Conservation (phyloP, 2,329 filamentous ascomycete genomes). For the Camillea tinctor region DNA sequence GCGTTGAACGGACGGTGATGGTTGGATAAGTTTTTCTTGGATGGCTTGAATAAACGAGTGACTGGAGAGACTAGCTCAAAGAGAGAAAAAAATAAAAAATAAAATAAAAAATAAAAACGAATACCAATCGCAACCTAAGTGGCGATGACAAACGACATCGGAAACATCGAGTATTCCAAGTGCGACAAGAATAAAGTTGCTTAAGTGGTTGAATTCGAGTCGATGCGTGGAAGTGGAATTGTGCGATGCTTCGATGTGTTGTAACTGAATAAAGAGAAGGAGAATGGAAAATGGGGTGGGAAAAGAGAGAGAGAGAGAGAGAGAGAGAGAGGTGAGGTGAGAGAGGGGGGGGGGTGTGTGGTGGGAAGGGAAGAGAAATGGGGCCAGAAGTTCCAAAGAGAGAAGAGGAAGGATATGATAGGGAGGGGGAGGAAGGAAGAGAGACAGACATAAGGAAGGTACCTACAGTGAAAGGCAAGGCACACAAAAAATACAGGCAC, state of each 20-base stretch:
- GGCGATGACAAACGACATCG: slow-evolving; percentile 28
- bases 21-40: slow-evolving; percentile 9
- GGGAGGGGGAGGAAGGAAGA: neutral
- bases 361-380: neutral
- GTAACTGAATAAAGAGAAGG: slow-evolving; percentile 5
- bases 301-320: slow-evolving; percentile 4
- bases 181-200: slow-evolving; percentile 6
- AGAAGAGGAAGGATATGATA: neutral
- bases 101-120: slow-evolving; percentile 26
- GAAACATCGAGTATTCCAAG: slow-evolving; percentile 23
- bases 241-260: slow-evolving; percentile 13
- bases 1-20: slow-evolving; percentile 7
- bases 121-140: slow-evolving; percentile 26
- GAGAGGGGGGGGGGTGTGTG: slow-evolving; percentile 9
- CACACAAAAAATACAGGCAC: neutral
- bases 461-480: neutral
- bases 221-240: slow-evolving; percentile 4
- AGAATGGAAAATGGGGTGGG: neutral
- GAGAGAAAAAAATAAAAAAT: slow-evolving; percentile 26
- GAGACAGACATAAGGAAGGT: neutral
- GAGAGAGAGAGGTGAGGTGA: slow-evolving; percentile 7
- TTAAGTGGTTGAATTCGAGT: slow-evolving; percentile 8
- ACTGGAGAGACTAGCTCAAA: slow-evolving; percentile 49
- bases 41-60: slow-evolving; percentile 44
- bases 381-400: too few species aligned